Percentiles rank a stretch among this genome's conserved stretches.
phyloP scores from a whole-genome alignment of 2,329 filamentous ascomycete species.

The Alternaria gaisen region DNA sequence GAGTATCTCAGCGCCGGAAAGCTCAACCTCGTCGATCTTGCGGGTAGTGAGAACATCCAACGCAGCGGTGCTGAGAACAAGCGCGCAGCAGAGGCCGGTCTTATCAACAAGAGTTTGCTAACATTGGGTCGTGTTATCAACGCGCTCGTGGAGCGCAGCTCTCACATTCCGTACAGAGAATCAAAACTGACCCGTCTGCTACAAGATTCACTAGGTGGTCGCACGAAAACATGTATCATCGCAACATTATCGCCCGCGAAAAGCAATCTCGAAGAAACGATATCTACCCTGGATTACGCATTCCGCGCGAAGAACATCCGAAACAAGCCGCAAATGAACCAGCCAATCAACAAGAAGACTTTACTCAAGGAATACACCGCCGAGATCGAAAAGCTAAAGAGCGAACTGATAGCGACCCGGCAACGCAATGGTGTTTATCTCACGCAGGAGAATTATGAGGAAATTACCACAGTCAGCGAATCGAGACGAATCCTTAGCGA shows the following conservation, averaged over 20 bases:
- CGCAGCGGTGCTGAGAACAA: constrained; percentile 98
- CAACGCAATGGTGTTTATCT: constrained; percentile 96
- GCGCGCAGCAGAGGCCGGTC: constrained; percentile 89
- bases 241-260: constrained; percentile 94
- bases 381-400: constrained; percentile 95
- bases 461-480: constrained; percentile 90
- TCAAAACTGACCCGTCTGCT: constrained; percentile 94
- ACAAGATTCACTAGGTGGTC: constrained; percentile 94
- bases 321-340: constrained; percentile 96
- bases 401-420: constrained; percentile 88
- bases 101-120: constrained; percentile 97
- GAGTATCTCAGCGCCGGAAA: constrained; percentile 92
- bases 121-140: constrained; percentile 98
- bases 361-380: constrained; percentile 86
- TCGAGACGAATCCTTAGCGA: constrained; percentile 89
- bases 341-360: constrained; percentile 90
- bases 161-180: constrained; percentile 92
- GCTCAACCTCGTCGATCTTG: constrained; percentile 94
- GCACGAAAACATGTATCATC: constrained; percentile 98
- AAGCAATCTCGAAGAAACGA: constrained; percentile 96
- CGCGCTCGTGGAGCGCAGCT: constrained; percentile 86
- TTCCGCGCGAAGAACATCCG: constrained; percentile 98
- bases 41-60: constrained; percentile 97
- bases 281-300: constrained; percentile 96
- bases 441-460: constrained; percentile 86